A percentile compares a stretch with the other conserved stretches of the same genome.
Conservation (phyloP, 495 filamentous ascomycete species). For the Hypoxylon lenormandii region DNA sequence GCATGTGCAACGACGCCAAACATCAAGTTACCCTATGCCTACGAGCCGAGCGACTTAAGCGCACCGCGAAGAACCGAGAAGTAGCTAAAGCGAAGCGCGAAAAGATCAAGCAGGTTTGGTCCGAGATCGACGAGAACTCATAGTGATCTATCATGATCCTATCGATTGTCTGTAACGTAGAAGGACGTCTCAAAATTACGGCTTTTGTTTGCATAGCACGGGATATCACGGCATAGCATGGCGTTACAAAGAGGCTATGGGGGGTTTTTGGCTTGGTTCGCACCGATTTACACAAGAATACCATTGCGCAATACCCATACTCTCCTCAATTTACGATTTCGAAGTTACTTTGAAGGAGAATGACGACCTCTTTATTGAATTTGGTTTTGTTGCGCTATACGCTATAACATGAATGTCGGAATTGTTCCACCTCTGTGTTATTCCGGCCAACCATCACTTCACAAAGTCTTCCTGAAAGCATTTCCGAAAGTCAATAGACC, state of each 20-base stretch:
- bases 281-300: neutral
- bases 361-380: conserved; percentile 8
- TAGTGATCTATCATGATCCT: conserved; percentile 50
- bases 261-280: conserved; percentile 13
- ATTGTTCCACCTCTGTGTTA: neutral
- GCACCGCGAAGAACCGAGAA: conserved; percentile 80
- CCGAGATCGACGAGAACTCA: conserved; percentile 81
- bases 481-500: conserved; percentile 72
- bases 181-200: neutral
- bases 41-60: conserved; percentile 78
- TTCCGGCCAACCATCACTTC: conserved; percentile 23
- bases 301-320: conserved; percentile 3
- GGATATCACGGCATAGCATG: conserved; percentile 28
- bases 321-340: conserved; percentile 13
- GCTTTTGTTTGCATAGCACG: conserved; percentile 1
- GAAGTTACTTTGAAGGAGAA: neutral
- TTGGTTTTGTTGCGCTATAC: conserved; percentile 8
- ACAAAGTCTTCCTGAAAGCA: conserved; percentile 60
- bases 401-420: neutral
- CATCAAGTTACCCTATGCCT: conserved; percentile 83
- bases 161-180: conserved; percentile 9
- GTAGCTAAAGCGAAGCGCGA: conserved; percentile 74
- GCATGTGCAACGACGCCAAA: conserved; percentile 91
- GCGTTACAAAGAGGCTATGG: conserved; percentile 28
- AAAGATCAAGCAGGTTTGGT: conserved; percentile 78